Conservation (phyloP, 805 yeast genomes). For the Teunomyces gatunensis region DNA sequence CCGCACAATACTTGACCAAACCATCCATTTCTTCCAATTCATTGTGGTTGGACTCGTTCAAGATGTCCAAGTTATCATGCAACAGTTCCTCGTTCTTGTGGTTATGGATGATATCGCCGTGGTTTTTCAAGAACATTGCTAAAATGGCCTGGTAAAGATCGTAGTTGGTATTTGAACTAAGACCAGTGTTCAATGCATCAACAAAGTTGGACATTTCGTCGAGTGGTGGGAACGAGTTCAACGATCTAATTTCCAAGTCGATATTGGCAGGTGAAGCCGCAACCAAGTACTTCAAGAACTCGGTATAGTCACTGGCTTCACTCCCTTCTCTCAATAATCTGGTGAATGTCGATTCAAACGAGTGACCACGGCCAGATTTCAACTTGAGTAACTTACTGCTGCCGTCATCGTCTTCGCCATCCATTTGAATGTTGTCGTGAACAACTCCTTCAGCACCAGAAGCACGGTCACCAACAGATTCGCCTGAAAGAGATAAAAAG, state of each 20-base stretch:
- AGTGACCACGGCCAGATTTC: conserved; percentile 28
- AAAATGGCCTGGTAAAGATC: conserved; percentile 84
- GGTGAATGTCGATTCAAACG: conserved; percentile 76
- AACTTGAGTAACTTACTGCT: conserved; percentile 29
- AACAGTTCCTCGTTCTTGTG: conserved; percentile 36
- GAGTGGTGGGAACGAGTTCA: conserved; percentile 64
- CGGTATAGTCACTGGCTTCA: conserved; percentile 36
- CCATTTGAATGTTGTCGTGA: conserved; percentile 4
- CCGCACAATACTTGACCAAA: conserved; percentile 74
- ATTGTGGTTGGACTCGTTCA: conserved; percentile 43
- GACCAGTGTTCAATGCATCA: conserved; percentile 62
- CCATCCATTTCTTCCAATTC: conserved; percentile 57
- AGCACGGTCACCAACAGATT: conserved; percentile 70
- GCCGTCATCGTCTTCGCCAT: conserved; percentile 11
- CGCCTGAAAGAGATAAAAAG: conserved; percentile 68
- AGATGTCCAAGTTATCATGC: conserved; percentile 44
- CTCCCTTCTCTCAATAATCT: conserved; percentile 55
- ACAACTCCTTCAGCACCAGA: conserved; percentile 41
- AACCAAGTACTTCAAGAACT: conserved; percentile 55
- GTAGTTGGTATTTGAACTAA: conserved; percentile 54
- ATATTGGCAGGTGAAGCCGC: conserved; percentile 70
- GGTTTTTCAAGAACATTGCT: conserved; percentile 68
- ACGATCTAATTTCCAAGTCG: conserved; percentile 84
- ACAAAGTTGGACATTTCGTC: conserved; percentile 65
- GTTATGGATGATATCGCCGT: conserved; percentile 71